Conservation (phyloP, 192 early-diverging fungal species). For the Coemansia sp. region DNA sequence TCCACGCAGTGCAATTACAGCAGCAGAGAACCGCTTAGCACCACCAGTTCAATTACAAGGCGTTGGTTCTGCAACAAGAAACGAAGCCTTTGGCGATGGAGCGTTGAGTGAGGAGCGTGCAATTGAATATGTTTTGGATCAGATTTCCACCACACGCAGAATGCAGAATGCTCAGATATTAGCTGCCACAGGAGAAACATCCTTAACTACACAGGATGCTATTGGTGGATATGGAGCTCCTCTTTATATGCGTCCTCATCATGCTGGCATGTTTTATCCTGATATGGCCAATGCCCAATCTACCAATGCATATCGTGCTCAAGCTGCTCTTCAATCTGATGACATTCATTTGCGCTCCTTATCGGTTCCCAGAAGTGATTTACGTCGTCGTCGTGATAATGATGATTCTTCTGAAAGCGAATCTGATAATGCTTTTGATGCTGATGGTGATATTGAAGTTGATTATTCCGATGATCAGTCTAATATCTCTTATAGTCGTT, state of each 20-base stretch:
- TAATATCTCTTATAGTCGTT: too few species aligned
- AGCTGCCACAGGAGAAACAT: slow-evolving; percentile 1
- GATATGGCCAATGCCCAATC: not conserved
- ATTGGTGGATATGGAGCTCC: slow-evolving; percentile 26
- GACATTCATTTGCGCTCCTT: not conserved
- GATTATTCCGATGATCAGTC: not conserved
- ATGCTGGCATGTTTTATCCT: slow-evolving; percentile 13
- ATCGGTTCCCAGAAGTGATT: slow-evolving; percentile 12
- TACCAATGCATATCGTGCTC: not conserved
- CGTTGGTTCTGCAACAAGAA: not conserved
- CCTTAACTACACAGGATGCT: not conserved
- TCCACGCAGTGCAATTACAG: slow-evolving; percentile 22
- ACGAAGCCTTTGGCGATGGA: slow-evolving; percentile 25
- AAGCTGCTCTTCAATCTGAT: too few species aligned
- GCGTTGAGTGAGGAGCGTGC: slow-evolving; percentile 32
- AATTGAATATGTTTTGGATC: slow-evolving; percentile 45
- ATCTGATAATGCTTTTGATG: not conserved
- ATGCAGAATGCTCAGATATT: slow-evolving; percentile 3
- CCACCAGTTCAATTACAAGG: not conserved
- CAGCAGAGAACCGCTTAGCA: slow-evolving; percentile 7
- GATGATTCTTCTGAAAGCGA: slow-evolving; percentile 2
- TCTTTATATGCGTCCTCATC: slow-evolving; percentile 38
- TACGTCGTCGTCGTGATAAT: slow-evolving; percentile 16
- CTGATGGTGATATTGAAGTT: slow-evolving; percentile 4
- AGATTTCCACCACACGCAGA: slow-evolving; percentile 40